phyloP scores from a whole-genome alignment of 192 early-diverging fungal species.

The Jimgerdemannia flammicorona region DNA sequence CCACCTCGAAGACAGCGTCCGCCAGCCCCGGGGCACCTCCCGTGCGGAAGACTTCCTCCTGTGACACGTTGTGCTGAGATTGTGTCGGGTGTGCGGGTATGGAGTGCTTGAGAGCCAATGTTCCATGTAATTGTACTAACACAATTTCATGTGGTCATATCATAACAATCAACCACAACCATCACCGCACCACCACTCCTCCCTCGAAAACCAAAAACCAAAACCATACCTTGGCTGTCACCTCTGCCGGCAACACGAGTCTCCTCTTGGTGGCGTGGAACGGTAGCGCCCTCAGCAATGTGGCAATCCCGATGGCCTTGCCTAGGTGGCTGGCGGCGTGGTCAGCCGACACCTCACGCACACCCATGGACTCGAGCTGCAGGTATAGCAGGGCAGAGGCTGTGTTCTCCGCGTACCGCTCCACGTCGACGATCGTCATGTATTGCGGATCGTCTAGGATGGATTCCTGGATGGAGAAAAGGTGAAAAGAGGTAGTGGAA shows the following conservation, averaged over 20 bases:
- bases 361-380: slow-evolving; percentile 80
- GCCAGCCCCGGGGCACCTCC: slow-evolving; percentile 56
- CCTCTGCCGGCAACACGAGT: slow-evolving; percentile 71
- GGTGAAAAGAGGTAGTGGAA: background rate
- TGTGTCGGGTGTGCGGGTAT: background rate
- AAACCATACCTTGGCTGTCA: slow-evolving; percentile 67
- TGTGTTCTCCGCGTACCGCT: slow-evolving; percentile 87
- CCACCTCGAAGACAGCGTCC: slow-evolving; percentile 85
- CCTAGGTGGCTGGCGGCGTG: slow-evolving; percentile 90
- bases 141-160: too few species aligned
- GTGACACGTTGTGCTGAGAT: slow-evolving; percentile 64
- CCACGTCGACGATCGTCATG: slow-evolving; percentile 70
- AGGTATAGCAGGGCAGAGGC: slow-evolving; percentile 85
- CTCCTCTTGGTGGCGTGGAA: slow-evolving; percentile 63
- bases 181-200: too few species aligned
- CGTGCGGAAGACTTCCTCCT: slow-evolving; percentile 68
- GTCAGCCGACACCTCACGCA: slow-evolving; percentile 79
- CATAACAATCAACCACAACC: too few species aligned
- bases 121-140: too few species aligned
- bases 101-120: too few species aligned
- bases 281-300: slow-evolving; percentile 70
- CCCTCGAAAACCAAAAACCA: too few species aligned
- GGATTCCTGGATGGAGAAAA: slow-evolving; percentile 36
- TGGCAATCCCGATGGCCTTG: slow-evolving; percentile 81
- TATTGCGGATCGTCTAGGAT: slow-evolving; percentile 63